Evolutionary conservation across 495 filamentous ascomycete genomes (phyloP).

Genomic region (Penicillium nucicola): DNA sequence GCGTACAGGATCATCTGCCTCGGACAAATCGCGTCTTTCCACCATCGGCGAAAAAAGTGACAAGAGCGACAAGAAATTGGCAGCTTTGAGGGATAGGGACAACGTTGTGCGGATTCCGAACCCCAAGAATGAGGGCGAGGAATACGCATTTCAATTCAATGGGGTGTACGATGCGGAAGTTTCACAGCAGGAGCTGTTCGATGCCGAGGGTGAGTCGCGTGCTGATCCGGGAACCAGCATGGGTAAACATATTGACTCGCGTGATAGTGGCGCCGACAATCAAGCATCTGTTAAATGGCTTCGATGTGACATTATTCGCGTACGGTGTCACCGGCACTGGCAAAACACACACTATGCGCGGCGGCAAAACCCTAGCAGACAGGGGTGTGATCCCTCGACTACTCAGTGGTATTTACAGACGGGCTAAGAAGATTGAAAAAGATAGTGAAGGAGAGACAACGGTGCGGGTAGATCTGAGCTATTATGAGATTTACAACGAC

Average conservation of each 20-base stretch:
- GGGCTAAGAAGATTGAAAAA: conserved; percentile 82
- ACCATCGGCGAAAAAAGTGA: conserved; percentile 20
- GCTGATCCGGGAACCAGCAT: not conserved
- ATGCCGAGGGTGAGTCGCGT: conserved; percentile 68
- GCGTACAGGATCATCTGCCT: conserved; percentile 42
- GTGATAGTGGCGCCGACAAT: conserved; percentile 65
- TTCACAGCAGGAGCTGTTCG: conserved; percentile 82
- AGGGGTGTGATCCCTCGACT: conserved; percentile 88
- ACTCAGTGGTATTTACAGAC: conserved; percentile 80
- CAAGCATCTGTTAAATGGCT: conserved; percentile 89
- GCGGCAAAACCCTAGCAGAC: conserved; percentile 83
- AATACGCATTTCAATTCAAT: conserved; percentile 94
- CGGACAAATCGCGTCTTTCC: conserved; percentile 22
- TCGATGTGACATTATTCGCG: conserved; percentile 92
- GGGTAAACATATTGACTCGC: conserved; percentile 18
- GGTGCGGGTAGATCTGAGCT: conserved; percentile 79
- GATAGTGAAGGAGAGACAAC: conserved; percentile 71
- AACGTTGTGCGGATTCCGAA: conserved; percentile 88
- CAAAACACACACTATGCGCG: conserved; percentile 98
- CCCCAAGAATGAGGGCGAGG: conserved; percentile 86
- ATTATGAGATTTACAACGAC: conserved; percentile 99
- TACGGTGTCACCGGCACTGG: conserved; percentile 95
- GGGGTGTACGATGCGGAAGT: conserved; percentile 79
- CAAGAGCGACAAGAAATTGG: conserved; percentile 29
- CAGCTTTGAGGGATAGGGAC: conserved; percentile 50